Conservation (phyloP, 2,329 filamentous ascomycete species). For the Fusarium hostae region DNA sequence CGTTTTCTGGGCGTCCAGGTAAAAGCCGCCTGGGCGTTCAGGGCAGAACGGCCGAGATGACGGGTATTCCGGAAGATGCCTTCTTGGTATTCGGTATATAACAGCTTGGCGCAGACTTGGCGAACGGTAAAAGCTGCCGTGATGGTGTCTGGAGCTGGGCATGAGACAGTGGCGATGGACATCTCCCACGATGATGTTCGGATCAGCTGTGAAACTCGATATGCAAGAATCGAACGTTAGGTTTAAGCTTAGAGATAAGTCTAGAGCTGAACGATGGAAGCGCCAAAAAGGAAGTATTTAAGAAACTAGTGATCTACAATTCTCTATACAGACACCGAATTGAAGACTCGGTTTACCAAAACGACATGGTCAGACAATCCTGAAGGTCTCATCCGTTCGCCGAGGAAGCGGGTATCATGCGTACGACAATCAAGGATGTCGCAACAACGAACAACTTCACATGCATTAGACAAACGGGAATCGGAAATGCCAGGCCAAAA, state of each 20-base stretch:
- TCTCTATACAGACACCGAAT: slow-evolving; percentile 8
- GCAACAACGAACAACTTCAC: not conserved
- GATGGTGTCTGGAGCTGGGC: not conserved
- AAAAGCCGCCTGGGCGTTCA: not conserved
- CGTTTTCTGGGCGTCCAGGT: not conserved
- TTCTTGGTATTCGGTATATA: slow-evolving; percentile 14
- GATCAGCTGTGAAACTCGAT: not conserved
- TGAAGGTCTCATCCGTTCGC: not conserved
- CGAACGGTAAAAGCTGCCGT: slow-evolving; percentile 9
- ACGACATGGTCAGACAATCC: not conserved
- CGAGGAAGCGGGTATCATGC: not conserved
- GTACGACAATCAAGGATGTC: not conserved
- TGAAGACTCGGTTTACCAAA: slow-evolving; percentile 2
- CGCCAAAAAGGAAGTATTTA: not conserved
- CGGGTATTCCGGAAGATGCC: slow-evolving; percentile 14
- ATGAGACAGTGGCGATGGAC: slow-evolving; percentile 11
- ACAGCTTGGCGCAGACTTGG: slow-evolving; percentile 30
- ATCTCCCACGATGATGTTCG: not conserved
- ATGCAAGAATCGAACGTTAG: not conserved
- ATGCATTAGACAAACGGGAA: slow-evolving; percentile 1
- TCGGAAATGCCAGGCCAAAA: slow-evolving; percentile 7
- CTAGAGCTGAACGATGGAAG: not conserved
- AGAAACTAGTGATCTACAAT: not conserved
- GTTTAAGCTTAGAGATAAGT: not conserved
- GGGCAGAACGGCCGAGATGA: slow-evolving; percentile 16